Percentiles rank a stretch among this genome's conserved stretches.
These are phyloP conservation scores for Cardamine resedifolia DNA, from an alignment of 345 rosid genomes.

Conservation along the genomic window DNA sequence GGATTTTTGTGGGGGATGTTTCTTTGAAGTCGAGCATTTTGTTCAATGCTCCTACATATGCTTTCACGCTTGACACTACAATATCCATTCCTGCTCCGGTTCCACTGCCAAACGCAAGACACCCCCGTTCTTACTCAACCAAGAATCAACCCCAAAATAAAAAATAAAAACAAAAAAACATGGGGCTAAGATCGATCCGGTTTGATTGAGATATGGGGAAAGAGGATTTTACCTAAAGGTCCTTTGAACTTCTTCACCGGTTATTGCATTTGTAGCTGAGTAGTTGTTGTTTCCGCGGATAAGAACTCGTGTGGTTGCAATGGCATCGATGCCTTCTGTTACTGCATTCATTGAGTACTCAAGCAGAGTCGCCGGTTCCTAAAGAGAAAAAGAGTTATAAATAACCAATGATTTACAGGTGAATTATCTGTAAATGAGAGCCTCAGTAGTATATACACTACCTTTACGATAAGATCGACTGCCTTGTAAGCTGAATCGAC, in stretches of 20 bases:
- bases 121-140: background rate
- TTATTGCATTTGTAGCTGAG: slow-evolving; percentile 51
- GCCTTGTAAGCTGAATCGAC: slow-evolving; percentile 99
- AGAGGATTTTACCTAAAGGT: slow-evolving; percentile 65
- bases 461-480: slow-evolving; percentile 84
- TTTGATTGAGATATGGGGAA: background rate
- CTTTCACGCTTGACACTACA: slow-evolving; percentile 90
- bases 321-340: slow-evolving; percentile 96
- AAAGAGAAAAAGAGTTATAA: background rate
- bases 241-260: slow-evolving; percentile 58
- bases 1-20: slow-evolving; percentile 28
- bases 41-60: slow-evolving; percentile 80
- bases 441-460: slow-evolving; percentile 19
- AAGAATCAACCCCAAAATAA: no score
- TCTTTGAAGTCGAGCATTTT: slow-evolving; percentile 78
- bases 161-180: no score
- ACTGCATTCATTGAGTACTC: slow-evolving; percentile 88
- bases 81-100: slow-evolving; percentile 85
- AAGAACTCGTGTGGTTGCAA: slow-evolving; percentile 89
- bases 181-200: no score
- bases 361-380: slow-evolving; percentile 74
- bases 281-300: slow-evolving; percentile 61
- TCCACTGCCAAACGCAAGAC: slow-evolving; percentile 51
- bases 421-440: background rate
- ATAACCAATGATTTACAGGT: background rate